Evolutionary conservation across 768 basidiomycete species (phyloP), one percentile per base, ranked within the genome.

Genomic region (Suillus discolor): DNA sequence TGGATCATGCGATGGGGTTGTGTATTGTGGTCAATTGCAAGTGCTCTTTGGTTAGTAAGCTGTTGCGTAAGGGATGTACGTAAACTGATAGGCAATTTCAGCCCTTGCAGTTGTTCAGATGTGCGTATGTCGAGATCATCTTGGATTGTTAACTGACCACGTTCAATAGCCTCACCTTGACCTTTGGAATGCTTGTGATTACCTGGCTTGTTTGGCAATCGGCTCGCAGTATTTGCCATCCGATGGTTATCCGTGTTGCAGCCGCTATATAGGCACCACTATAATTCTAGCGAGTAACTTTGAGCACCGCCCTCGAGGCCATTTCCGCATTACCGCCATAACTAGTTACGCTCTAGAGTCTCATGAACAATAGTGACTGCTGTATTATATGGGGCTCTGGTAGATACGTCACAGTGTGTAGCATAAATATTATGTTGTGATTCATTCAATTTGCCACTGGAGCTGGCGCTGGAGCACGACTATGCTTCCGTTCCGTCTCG

Each of bases 1-100:
- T 36, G 75, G 74, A 39, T 75, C 73, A 20, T 89, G 89, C 69
- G 61, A 69, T 18, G 77, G 71, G 11, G 65, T 75, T 15, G 80
- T 84, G 31, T 87, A 89, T 72, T 89, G 88, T 66, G 76, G 76
- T 39, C 88, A 89, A 65, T 79, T 89, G 62, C 82, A 83, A 45
- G 77, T 81, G 6, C 70, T 89, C 9, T 87, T 86, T 62, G 85
- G 87, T 87, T 62, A 65, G 82, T 64, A 25, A n/a, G 36, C n/a
- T 62, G 16, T 6, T 31, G 36, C 0, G 8, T 9, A 34, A 42
- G 20, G 5, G 16, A 31, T 16, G 6, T 63, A 11, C 15, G 16
- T 11, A 9, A 39, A 63, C 62, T 71, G 55, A 73, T 51, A 6
- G 60, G 65, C 68, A 18, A 57, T n/a, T 45, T 7, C 62, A 85